Base-by-base conservation (phyloP, 129 eudicot species). In the Pulicaria dysenterica region DNA sequence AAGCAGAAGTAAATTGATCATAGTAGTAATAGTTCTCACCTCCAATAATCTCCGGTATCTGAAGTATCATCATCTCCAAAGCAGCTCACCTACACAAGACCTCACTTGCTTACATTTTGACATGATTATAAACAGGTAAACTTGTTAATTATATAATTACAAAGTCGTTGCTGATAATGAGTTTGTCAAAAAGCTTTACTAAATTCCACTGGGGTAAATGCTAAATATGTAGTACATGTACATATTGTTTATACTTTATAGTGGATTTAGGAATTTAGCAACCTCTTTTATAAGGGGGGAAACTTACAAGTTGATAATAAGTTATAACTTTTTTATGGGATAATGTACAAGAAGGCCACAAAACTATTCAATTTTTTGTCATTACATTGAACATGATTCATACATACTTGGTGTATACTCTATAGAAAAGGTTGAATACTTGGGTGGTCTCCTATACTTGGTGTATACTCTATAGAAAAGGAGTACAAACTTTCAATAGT, bases 11-110 rank as follows among this genome's bases (percentile, higher is more conserved):
- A 37, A 5, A 11, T 11, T 66, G 50, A 15, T 36, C 19, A 36
- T 38, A 14, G 48, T 14, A 77, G 51, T 24, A 1, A 24, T 2
- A 24, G 31, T 58, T 58, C 83, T 85, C 65, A 95, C 99, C 95
- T 90, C 99, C 99, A 95, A 63, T 84, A 75, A 76, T 95, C 99
- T 49, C 99, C 99, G n/a, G 99, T 90, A 67, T 95, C 99, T 69
- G 99, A 95, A 49, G 81, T 83, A 31, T 70, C 69, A 61, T 95
- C 97, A 53, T 81, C 84, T 68, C 99, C 99, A 82, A 95, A 95
- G 80, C 99, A 86, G 83, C 99, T 95, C 54, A 95, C 99, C 99
- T 95, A 76, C 79, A 87, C 69, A 73, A 34, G 17, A 65, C 12
- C 9, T 11, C 49, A 55, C 56, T 17, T 13, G 55, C 59, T 77